Conservation (phyloP, 2,329 filamentous ascomycete genomes). For the Fusarium oxysporum region DNA sequence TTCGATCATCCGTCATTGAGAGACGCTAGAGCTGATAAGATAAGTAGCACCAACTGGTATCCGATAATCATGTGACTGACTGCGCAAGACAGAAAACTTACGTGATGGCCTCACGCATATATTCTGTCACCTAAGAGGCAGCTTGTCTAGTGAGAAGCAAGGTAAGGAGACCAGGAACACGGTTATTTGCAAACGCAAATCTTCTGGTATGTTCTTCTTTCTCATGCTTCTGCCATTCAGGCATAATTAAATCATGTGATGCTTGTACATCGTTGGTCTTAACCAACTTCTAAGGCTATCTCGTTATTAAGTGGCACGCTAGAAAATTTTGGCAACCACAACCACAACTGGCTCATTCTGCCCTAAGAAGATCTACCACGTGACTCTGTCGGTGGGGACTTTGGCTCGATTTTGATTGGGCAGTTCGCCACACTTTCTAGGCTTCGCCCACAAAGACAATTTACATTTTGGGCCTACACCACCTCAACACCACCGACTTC, state of each 20-base stretch:
- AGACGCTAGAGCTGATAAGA: neutral
- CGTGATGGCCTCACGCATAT: neutral
- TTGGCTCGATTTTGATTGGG: neutral
- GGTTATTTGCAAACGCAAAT: neutral
- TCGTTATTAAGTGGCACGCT: neutral
- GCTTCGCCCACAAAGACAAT: constrained; percentile 52
- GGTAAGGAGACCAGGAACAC: neutral
- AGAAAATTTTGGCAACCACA: neutral
- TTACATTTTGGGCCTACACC: constrained; percentile 53
- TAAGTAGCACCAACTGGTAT: constrained; percentile 33
- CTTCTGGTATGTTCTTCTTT: neutral
- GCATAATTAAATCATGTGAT: neutral
- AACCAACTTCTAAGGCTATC: neutral
- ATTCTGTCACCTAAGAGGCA: neutral
- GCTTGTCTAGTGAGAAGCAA: neutral
- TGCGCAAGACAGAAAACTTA: neutral
- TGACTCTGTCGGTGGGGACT: neutral
- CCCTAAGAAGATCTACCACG: neutral
- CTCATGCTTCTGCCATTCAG: neutral
- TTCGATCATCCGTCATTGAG: constrained; percentile 47
- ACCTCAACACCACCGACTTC: constrained; percentile 52
- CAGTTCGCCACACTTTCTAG: constrained; percentile 1
- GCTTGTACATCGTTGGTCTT: neutral
- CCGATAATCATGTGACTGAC: constrained; percentile 49
- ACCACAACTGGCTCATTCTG: neutral